A percentile compares a stretch with the other conserved stretches of the same genome.
Conservation (phyloP, 148 eudicot genomes). For the Cornus florida region DNA sequence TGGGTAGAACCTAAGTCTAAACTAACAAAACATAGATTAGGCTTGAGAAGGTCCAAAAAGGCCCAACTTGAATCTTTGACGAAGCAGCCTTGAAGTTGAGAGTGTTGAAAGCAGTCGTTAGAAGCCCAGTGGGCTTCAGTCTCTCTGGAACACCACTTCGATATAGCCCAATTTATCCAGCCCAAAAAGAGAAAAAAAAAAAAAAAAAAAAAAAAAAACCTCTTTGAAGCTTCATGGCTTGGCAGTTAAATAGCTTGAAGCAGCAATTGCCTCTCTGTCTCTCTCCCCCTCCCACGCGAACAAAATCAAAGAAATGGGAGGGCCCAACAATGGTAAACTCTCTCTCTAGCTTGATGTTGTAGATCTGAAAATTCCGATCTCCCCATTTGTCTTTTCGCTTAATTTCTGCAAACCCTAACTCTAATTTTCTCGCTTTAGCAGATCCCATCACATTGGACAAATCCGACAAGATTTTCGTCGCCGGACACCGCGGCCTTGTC, state of each 20-base stretch:
- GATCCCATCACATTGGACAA: slow-evolving; percentile 39
- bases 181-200: not conserved
- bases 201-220: not conserved
- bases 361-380: not conserved
- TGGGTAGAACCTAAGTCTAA: no score
- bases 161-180: not conserved
- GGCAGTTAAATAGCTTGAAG: not conserved
- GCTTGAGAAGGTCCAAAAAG: no score
- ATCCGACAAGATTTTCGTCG: slow-evolving; percentile 77
- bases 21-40: no score
- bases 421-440: not conserved
- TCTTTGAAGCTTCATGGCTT: not conserved
- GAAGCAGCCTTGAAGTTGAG: no score
- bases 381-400: no score
- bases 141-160: not conserved
- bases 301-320: not conserved
- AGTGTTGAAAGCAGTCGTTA: no score
- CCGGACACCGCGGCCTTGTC: slow-evolving; percentile 94
- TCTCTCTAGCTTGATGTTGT: not conserved
- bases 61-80: no score
- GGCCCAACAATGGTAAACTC: not conserved
- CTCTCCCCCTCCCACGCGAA: not conserved
- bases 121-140: no score
- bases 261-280: no score
- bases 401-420: not conserved